Conservation (phyloP, 208 protist species). For the Herpetomonas samuelpessoai region DNA sequence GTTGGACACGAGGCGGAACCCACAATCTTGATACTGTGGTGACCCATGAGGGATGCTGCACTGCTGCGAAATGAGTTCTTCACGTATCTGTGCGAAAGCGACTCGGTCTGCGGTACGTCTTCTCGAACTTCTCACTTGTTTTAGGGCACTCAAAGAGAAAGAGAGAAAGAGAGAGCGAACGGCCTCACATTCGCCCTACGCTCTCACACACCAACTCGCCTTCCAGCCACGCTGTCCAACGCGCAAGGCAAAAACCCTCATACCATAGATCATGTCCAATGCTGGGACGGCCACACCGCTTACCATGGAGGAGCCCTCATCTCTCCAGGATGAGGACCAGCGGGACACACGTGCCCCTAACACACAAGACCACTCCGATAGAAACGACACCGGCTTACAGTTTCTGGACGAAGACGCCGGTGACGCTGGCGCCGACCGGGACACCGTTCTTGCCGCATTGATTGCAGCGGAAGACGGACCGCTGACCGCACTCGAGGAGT, state of each 20-base stretch:
- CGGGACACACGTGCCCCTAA: neutral
- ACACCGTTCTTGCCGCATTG: neutral
- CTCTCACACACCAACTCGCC: conserved; percentile 1
- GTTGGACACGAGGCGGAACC: too few relatives aligned
- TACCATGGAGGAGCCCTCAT: neutral
- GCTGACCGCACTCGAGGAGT: conserved; percentile 14
- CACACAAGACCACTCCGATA: too few relatives aligned
- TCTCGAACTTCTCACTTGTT: neutral
- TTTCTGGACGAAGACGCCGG: neutral
- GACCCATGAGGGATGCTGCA: too few relatives aligned
- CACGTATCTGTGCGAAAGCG: too few relatives aligned
- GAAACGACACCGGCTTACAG: neutral
- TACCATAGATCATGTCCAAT: too few relatives aligned
- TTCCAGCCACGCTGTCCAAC: neutral
- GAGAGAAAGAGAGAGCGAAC: too few relatives aligned
- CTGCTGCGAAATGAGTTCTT: too few relatives aligned
- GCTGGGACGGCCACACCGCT: too few relatives aligned
- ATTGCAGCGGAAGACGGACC: neutral
- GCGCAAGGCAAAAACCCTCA: neutral
- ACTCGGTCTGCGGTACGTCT: too few relatives aligned
- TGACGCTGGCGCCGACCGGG: conserved; percentile 1
- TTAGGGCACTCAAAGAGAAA: too few relatives aligned
- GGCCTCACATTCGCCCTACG: neutral
- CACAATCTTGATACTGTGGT: too few relatives aligned
- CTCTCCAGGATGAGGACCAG: neutral